phyloP scores from a whole-genome alignment of 306 rosid species.

The Pterocarpus santalinus region DNA sequence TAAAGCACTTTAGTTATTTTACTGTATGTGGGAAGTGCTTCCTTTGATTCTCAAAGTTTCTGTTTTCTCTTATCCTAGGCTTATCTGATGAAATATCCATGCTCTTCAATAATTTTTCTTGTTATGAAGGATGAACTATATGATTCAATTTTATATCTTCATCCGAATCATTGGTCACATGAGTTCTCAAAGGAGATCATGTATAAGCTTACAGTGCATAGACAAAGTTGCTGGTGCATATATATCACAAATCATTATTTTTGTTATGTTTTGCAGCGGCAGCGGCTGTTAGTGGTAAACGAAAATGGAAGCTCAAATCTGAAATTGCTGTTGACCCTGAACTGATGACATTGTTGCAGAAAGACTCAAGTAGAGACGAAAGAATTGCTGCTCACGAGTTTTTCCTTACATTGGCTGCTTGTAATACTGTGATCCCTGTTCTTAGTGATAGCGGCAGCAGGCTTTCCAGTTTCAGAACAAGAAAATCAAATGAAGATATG shows the following conservation, averaged over 20 bases:
- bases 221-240: constrained; percentile 31
- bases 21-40: no score
- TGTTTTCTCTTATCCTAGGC: no score
- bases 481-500: constrained; percentile 55
- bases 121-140: neutral
- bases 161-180: neutral
- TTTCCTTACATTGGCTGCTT: constrained; percentile 87
- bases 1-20: no score
- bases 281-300: constrained; percentile 46
- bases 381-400: constrained; percentile 77
- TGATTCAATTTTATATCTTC: constrained; percentile 22
- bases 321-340: constrained; percentile 66
- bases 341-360: constrained; percentile 63
- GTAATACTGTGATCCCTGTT: constrained; percentile 89
- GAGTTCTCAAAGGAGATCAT: neutral
- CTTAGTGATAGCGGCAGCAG: constrained; percentile 43
- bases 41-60: no score
- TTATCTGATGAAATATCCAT: no score
- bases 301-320: constrained; percentile 72
- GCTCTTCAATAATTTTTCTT: neutral
- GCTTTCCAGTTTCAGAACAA: constrained; percentile 47
- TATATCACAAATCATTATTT: constrained; percentile 1
- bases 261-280: constrained; percentile 47
- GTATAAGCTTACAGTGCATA: constrained; percentile 11
- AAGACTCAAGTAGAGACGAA: constrained; percentile 56